Base-by-base conservation (phyloP, 2,329 filamentous ascomycete species). In the Dothistroma pini region DNA sequence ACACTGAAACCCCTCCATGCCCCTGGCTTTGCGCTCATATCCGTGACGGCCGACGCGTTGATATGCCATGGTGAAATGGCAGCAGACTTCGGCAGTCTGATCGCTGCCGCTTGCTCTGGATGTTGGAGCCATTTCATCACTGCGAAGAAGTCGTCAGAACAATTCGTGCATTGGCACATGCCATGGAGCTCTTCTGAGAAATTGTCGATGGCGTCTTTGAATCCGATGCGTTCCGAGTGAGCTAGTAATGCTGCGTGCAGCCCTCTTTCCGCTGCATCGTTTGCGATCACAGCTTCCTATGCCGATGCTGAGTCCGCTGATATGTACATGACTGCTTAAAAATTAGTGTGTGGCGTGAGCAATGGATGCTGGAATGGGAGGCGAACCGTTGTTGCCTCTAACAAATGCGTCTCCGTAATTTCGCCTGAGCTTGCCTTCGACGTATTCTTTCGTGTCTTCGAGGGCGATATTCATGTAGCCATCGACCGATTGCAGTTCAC, bases 391-490 rank as follows among this genome's bases (percentile, higher is more conserved):
- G 79, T 97, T 97, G 69, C 93, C 93, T 76, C 93, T 85, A 60
- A 97, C 90, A 75, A 97, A 97, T 5, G 93, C 91, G 81, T 97
- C 93, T 8, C 93, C 93, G 75, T 96, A 97, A 58, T 85, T 89
- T 71, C 90, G 85, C 70, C 89, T 85, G 77, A 93, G 86, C 66
- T 87, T 85, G 48, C 93, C 93, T 72, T 96, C 89, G 68, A 97
- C 89, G 70, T 88, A 92, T 78, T 99, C 95, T 67, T 91, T 88
- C 21, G 92, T 96, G 79, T 96, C 95, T 77, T 99, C 95, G 32
- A 99, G 85, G 12, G 95, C 93, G 75, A 99, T 97, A 79, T 99
- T 99, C 95, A 99, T 99, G 79, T 97, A 99, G 56, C 95, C 95
- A 76, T 99, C 95, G 54, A 99, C 93, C 0, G 93, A 96, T 75